These are phyloP conservation scores for Plasmodium malariae DNA, from an alignment of 169 alveolate genomes.

Conservation along the genomic window DNA sequence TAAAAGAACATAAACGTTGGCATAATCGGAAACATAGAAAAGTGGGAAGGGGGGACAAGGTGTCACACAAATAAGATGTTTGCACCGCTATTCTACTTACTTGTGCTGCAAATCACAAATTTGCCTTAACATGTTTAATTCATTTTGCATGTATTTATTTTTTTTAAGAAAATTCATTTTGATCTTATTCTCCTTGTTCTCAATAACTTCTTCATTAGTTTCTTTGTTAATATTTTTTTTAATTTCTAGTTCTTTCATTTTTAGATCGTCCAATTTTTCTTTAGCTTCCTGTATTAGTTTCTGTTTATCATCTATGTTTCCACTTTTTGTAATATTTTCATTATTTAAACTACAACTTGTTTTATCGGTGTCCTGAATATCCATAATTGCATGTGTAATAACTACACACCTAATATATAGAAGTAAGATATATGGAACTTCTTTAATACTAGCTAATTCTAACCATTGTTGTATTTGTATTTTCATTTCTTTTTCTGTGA, in stretches of 20 bases:
- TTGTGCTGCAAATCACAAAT: conserved; percentile 72
- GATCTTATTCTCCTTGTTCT: conserved; percentile 26
- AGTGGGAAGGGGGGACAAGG: too few species aligned
- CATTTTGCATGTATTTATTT: conserved; percentile 67
- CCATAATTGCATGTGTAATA: conserved; percentile 90
- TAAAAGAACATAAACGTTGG: too few species aligned
- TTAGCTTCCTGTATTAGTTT: conserved; percentile 70
- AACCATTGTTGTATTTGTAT: conserved; percentile 88
- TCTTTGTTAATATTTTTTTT: conserved; percentile 71
- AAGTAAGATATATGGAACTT: conserved; percentile 88
- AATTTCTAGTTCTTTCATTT: conserved; percentile 72
- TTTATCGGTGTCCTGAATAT: conserved; percentile 71
- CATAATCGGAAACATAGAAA: too few species aligned
- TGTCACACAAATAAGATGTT: too few species aligned
- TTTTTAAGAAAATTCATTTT: conserved; percentile 35
- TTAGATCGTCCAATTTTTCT: conserved; percentile 59
- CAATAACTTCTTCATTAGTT: conserved; percentile 30
- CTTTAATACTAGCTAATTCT: conserved; percentile 88
- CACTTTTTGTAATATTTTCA: neutral
- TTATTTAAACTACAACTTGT: neutral
- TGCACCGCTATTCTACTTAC: conserved; percentile 25
- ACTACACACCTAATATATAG: conserved; percentile 91
- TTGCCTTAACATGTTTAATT: conserved; percentile 28
- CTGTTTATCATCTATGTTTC: conserved; percentile 39
- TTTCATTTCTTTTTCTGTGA: conserved; percentile 84